phyloP scores from a whole-genome alignment of 345 rosid species.

The Acer saccharum region DNA sequence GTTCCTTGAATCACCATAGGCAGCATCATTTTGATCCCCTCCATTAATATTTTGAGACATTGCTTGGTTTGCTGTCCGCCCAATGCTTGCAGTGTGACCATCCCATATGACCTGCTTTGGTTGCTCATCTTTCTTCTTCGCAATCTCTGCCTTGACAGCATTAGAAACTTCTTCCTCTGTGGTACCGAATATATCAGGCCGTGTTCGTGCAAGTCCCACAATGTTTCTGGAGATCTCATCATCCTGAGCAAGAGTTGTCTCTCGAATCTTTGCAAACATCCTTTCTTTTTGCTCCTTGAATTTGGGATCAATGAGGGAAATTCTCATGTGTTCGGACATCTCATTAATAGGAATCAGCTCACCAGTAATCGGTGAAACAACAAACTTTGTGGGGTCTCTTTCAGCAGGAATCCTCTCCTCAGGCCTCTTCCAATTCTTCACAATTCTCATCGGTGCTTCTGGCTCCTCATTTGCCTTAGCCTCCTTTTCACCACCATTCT shows the following conservation, averaged over 20 bases:
- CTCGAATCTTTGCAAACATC: conserved; percentile 70
- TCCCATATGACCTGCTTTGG: conserved; percentile 78
- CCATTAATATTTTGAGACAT: conserved; percentile 47
- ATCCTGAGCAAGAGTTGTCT: conserved; percentile 67
- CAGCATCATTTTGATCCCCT: conserved; percentile 45
- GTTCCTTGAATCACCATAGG: conserved; percentile 30
- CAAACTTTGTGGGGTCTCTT: conserved; percentile 62
- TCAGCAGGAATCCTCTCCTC: conserved; percentile 61
- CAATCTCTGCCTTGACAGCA: conserved; percentile 70
- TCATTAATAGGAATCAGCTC: conserved; percentile 61
- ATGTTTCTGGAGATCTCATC: conserved; percentile 69
- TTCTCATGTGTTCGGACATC: conserved; percentile 74
- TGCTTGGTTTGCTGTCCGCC: conserved; percentile 68
- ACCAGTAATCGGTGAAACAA: conserved; percentile 59
- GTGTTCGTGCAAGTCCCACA: conserved; percentile 62
- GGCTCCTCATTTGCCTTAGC: conserved; percentile 36
- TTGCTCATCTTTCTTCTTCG: conserved; percentile 67
- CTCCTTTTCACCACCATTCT: conserved; percentile 38
- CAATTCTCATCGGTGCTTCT: conserved; percentile 65
- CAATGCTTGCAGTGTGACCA: conserved; percentile 69
- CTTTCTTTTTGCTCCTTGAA: conserved; percentile 70
- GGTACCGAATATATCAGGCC: conserved; percentile 71
- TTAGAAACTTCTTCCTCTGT: conserved; percentile 74
- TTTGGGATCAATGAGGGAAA: conserved; percentile 67
- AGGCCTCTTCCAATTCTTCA: conserved; percentile 70